Conservation (phyloP, 2,329 filamentous ascomycete genomes). For the Cucurbitaria berberidis region DNA sequence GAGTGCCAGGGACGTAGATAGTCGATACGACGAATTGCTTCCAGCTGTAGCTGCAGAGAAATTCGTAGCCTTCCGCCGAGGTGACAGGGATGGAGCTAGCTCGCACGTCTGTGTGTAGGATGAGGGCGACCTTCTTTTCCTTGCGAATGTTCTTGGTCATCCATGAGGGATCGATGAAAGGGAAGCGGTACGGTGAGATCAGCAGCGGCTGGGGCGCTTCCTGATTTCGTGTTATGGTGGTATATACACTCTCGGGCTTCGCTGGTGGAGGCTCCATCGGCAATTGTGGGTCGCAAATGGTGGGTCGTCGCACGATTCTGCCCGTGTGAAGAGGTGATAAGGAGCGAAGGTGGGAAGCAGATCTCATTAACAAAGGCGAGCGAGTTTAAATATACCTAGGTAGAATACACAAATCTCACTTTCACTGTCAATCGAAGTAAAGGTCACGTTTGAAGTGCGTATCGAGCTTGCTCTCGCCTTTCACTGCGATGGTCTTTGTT, state of each 20-base stretch:
- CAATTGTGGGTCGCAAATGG: too few species aligned
- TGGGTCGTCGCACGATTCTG: too few species aligned
- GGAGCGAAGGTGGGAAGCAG: too few species aligned
- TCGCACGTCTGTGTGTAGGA: not conserved
- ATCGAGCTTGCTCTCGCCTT: too few species aligned
- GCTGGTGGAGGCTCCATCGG: not conserved
- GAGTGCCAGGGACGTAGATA: slow-evolving; percentile 9
- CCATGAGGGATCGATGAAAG: slow-evolving; percentile 6
- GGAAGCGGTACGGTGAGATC: not conserved
- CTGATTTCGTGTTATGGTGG: not conserved
- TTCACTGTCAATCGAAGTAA: not conserved
- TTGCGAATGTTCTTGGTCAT: slow-evolving; percentile 1
- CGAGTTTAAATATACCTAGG: too few species aligned
- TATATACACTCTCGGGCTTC: not conserved
- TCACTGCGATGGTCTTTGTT: too few species aligned
- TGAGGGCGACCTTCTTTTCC: not conserved
- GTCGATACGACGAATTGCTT: not conserved
- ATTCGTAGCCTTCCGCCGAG: slow-evolving; percentile 1
- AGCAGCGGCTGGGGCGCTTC: not conserved
- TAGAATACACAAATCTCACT: not conserved
- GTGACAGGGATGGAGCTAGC: not conserved
- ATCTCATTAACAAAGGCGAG: too few species aligned
- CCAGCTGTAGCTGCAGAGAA: slow-evolving; percentile 13
- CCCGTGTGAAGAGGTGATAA: too few species aligned
- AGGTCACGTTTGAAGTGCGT: not conserved